Evolutionary conservation across 176 grass and related monocot species (phyloP), one percentile per base, ranked within the genome.

Genomic region (Ensete ventricosum): DNA sequence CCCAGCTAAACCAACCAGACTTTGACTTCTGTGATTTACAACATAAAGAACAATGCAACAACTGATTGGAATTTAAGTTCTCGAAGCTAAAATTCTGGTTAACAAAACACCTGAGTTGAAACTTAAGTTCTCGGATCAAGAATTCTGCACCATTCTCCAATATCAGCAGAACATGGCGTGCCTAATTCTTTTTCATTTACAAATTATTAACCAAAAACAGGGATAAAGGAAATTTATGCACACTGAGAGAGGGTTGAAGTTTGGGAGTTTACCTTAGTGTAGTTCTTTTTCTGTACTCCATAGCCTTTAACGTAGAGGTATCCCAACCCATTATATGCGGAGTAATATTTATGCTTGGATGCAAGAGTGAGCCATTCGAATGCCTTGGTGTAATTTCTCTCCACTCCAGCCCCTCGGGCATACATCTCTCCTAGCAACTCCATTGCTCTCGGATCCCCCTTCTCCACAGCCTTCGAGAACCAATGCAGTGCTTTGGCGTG

Each of bases 251-350:
- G 9, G 9, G 17, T 55, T 26, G 6, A 29, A 74, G 21, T 34
- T 29, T 55, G 23, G 24, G 43, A 22, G 85, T 76, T 88, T 78
- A 93, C 85, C 83, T 89, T 95, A 8, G 91, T 95, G 76, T 91
- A 77, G 71, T 99, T 99, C 68, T 95, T 99, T 71, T 86, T 81
- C 85, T 91, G 91, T 66, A 99, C 96, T 49, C 96, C 96, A 55
- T 91, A 99, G 14, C 96, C 91, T 91, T 99, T 99, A 21, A 99
- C 91, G 75, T 99, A 91, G 21, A 99, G 86, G 71, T 99, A 99
- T 57, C 96, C 96, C 62, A 99, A 83, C 62, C 91, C 96, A 88
- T 99, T 99, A 81, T 99, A 99, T 59, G 96, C 96, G 57, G 96
- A 99, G 79, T 91, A 99, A 72, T 95, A 88, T 79, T 89, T 82